These are phyloP conservation scores for Kregervanrija pseudodelftensis DNA, from an alignment of 805 yeast genomes.

Conservation along the genomic window DNA sequence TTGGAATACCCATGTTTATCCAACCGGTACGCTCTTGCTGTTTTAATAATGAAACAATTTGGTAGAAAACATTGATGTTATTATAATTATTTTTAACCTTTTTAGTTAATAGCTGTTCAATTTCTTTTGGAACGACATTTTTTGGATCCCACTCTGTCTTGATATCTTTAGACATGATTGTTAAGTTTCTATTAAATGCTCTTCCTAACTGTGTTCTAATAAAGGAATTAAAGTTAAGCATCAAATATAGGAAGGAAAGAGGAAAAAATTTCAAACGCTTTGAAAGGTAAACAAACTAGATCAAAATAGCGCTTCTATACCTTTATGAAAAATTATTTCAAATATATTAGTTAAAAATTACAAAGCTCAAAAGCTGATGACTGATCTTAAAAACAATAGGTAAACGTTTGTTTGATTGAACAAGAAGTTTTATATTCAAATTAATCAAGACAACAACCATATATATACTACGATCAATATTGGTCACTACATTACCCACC, in stretches of 20 bases:
- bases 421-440: no score
- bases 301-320: no score
- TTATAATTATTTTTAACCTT: conserved; percentile 14
- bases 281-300: not conserved
- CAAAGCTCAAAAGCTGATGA: no score
- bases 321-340: no score
- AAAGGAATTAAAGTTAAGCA: not conserved
- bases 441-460: no score
- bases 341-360: no score
- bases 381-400: no score
- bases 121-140: conserved; percentile 33
- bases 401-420: no score
- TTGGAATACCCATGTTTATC: conserved; percentile 58
- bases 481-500: no score
- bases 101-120: conserved; percentile 25
- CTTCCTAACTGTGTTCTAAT: not conserved
- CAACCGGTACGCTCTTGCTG: conserved; percentile 88
- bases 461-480: no score
- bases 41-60: conserved; percentile 66
- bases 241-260: not conserved
- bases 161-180: conserved; percentile 8
- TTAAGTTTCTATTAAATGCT: conserved; percentile 5
- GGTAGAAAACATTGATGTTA: conserved; percentile 33
- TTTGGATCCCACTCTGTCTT: conserved; percentile 37
- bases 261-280: no score